Evolutionary conservation across 83 land plant species (phyloP).

Genomic region (Picea abies): DNA sequence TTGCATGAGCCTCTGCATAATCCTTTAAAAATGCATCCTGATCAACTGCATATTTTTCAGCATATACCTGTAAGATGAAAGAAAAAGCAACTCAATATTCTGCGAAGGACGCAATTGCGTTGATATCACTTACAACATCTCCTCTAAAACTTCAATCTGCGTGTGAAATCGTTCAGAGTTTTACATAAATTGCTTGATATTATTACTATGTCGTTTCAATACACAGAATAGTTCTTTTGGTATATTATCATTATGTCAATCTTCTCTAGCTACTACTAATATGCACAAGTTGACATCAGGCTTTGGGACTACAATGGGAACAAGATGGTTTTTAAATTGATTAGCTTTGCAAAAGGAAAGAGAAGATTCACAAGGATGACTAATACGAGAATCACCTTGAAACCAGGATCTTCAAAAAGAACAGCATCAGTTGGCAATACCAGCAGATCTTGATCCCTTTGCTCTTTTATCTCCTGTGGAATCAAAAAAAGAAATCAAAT

Average conservation of each 20-base stretch:
- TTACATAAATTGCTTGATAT: background rate
- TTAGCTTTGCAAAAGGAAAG: background rate
- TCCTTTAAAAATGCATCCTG: constrained; percentile 93
- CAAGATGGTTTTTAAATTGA: background rate
- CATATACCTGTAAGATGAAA: constrained; percentile 62
- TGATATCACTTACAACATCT: background rate
- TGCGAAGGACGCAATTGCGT: background rate
- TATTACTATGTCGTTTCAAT: background rate
- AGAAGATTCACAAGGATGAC: background rate
- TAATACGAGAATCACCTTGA: constrained; percentile 52
- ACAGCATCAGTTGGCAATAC: constrained; percentile 98
- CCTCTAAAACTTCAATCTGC: background rate
- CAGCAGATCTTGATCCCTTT: constrained; percentile 82
- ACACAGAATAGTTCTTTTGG: background rate
- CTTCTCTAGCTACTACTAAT: background rate
- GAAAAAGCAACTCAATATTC: background rate
- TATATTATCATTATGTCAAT: background rate
- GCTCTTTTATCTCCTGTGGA: constrained; percentile 88
- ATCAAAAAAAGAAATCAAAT: background rate
- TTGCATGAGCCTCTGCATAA: constrained; percentile 96
- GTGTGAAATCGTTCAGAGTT: background rate
- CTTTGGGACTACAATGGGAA: background rate
- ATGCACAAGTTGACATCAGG: background rate
- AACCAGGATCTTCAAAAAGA: constrained; percentile 93
- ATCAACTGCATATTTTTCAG: constrained; percentile 94